Base-by-base conservation (phyloP, 1,284 basidiomycete genomes). In the Cystobasidium slooffiae region DNA sequence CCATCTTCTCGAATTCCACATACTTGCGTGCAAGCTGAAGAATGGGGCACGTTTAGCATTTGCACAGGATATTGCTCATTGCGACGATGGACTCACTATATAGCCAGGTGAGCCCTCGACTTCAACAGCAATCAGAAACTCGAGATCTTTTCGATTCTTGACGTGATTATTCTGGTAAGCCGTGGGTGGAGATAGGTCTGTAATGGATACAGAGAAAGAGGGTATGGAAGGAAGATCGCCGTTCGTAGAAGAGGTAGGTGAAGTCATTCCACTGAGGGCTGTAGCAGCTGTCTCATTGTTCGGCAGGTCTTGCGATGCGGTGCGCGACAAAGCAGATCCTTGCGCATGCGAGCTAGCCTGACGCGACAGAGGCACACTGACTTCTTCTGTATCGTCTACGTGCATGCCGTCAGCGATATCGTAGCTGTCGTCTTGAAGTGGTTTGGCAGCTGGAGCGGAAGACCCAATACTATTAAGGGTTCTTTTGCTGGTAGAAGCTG, bases 81-180 rank as follows among this genome's bases (percentile, higher is more conserved):
- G 16, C 20, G 46, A 31, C 55, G 3, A 3, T 16, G 55, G 22
- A 51, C 75, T 51, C 41, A 76, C 58, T 41, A 76, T 76, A 53
- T 75, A 76, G 39, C 72, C 68, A 43, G 75, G 75, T 6, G 72
- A 55, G 2, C 56, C 63, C 37, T 68, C 65, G 20, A 61, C 64
- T 41, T 76, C 75, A 24, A 76, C 75, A n/a, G 75, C 75, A n/a
- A 76, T 68, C 7, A 76, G 43, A 55, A 70, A 76, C n/a, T 62
- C 58, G 12, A 76, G 63, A 37, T 76, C 75, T 14, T 62, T 75
- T 12, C 74, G 67, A 31, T 59, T 66, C 55, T 72, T 75, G 44
- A 76, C 68, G 24, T 73, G 70, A n/a, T 70, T 75, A 39, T 68
- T 67, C 24, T 59, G 56, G 58, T 70, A 76, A 18, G 75, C 75